Evolutionary conservation across 352 stramenopile genomes (phyloP), one percentile per base, ranked within the genome.

Genomic region (Phytophthora fragariae): DNA sequence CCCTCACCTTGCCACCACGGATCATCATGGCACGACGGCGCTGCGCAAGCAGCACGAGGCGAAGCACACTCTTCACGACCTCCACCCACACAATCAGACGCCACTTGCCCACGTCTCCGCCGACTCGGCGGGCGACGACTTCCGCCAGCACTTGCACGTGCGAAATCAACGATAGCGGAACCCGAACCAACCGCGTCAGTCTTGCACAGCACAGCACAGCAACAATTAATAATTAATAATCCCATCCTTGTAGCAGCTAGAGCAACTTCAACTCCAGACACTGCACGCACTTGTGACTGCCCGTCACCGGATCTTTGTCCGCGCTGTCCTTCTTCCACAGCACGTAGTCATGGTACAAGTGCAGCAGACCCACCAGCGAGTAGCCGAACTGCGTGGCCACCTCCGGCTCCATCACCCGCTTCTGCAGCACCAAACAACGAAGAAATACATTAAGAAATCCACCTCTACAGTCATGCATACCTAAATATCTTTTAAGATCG

Each of bases 281-380:
- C 9, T n/a, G 8, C 55, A 62, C 31, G 60, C 50, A 89, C 78
- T 80, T 68, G 21, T 84, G 63, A 12, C 62, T 53, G 7, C 60
- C 57, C 2, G 62, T 81, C 4, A 55, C 15, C 0, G 71, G 72
- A 41, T 78, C 71, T 24, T 46, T 19, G 24, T 65, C 61, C 11
- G 68, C 41, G 21, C 65, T 39, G n/a, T 75, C 58, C 15, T 81
- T 76, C 77, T 92, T 92, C 82, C 86, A 92, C 56, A 94, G 67
- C 12, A 96, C 76, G 68, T 92, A 92, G 83, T 96, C 89, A 61
- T 96, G 89, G 70, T 92, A 94, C 66, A 95, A 35, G 58, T 89
- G 85, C 37, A 96, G 73, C 46, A 96, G 60, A 0, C 88, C 88
- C 55, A 92, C 86, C 37, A 95, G 64, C 52, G 89, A 89, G 72